A percentile compares a stretch with the other conserved stretches of the same genome.
phyloP scores from a whole-genome alignment of 2,329 filamentous ascomycete species.

The Phaeophleospora eucalypticola region DNA sequence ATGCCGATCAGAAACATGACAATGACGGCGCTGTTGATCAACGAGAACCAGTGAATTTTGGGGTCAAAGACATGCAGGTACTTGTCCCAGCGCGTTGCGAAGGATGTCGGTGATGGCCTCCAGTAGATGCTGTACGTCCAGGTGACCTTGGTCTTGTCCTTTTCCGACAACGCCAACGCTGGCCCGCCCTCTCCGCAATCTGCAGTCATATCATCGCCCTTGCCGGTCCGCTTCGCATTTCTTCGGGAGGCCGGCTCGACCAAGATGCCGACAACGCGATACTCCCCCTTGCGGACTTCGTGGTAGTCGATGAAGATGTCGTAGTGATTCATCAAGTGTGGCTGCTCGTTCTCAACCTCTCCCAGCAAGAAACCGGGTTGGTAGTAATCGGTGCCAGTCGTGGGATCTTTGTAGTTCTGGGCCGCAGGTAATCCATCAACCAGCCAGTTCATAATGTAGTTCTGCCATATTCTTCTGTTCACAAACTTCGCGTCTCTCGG shows the following conservation, averaged over 20 bases:
- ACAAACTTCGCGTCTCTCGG: conserved; percentile 69
- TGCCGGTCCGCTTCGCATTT: conserved; percentile 52
- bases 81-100: conserved; percentile 98
- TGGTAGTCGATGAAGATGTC: conserved; percentile 94
- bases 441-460: conserved; percentile 92
- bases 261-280: conserved; percentile 85
- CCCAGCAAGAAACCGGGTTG: conserved; percentile 82
- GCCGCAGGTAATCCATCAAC: conserved; percentile 91
- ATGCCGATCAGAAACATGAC: conserved; percentile 88
- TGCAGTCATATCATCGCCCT: conserved; percentile 40
- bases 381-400: conserved; percentile 76
- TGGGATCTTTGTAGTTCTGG: conserved; percentile 71
- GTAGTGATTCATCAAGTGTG: conserved; percentile 87
- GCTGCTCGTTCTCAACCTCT: conserved; percentile 50
- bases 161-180: conserved; percentile 62
- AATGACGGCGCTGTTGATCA: conserved; percentile 93
- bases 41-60: conserved; percentile 98
- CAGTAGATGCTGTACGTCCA: conserved; percentile 95
- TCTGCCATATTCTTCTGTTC: conserved; percentile 74
- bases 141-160: conserved; percentile 59
- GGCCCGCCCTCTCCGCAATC: conserved; percentile 60
- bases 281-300: conserved; percentile 66
- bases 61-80: conserved; percentile 96
- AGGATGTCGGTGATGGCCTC: conserved; percentile 77
- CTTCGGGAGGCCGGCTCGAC: conserved; percentile 75